Percentiles rank a stretch among this genome's conserved stretches.
These are phyloP conservation scores for Jaltomata sinuosa DNA, from an alignment of 257 asterid genomes.

Conservation along the genomic window DNA sequence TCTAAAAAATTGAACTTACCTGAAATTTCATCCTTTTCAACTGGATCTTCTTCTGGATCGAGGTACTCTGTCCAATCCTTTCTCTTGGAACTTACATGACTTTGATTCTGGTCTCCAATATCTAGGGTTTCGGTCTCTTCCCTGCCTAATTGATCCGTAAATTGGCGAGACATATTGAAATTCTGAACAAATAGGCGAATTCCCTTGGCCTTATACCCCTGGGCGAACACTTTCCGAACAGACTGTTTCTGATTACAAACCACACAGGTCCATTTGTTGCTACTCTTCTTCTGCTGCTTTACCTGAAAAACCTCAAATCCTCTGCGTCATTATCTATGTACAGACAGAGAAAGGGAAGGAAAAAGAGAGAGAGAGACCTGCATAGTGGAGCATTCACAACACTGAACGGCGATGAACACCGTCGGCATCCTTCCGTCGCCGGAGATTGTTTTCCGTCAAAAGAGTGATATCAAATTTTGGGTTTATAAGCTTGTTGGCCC, in stretches of 20 bases:
- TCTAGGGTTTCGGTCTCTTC: constrained; percentile 12
- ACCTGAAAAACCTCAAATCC: constrained; percentile 34
- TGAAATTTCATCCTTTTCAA: constrained; percentile 8
- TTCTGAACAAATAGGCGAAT: constrained; percentile 74
- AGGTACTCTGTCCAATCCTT: constrained; percentile 77
- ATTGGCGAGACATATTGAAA: constrained; percentile 80
- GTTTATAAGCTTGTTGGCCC: neutral
- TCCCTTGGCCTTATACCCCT: constrained; percentile 66
- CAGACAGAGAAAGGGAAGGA: neutral
- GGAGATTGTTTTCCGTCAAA: neutral
- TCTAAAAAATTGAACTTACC: constrained; percentile 16
- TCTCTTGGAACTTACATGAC: constrained; percentile 25
- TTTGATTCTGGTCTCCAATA: neutral
- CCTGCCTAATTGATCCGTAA: constrained; percentile 26
- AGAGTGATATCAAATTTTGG: neutral
- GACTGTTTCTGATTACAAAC: constrained; percentile 91
- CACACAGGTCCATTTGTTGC: constrained; percentile 83
- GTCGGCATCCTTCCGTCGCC: neutral
- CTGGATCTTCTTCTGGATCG: constrained; percentile 27
- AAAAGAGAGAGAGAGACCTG: neutral
- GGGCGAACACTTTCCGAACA: constrained; percentile 49
- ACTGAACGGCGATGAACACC: constrained; percentile 8
- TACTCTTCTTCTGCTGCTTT: constrained; percentile 94
- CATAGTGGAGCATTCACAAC: constrained; percentile 15
- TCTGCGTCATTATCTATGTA: neutral